phyloP scores from a whole-genome alignment of 441 rosid species.

The Manihot esculenta region DNA sequence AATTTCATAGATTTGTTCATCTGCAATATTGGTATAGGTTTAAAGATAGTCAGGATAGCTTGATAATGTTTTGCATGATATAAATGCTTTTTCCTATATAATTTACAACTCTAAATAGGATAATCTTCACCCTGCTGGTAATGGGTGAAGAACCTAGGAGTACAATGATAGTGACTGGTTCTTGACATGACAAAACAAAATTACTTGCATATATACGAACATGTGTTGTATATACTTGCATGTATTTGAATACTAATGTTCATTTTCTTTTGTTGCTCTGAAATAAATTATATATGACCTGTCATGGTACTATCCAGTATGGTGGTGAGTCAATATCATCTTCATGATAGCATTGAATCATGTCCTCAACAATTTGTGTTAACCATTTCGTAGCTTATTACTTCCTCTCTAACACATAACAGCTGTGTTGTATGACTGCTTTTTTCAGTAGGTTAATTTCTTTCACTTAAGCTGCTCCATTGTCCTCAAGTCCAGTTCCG shows the following conservation, averaged over 20 bases:
- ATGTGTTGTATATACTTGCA: background rate
- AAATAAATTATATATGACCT: background rate
- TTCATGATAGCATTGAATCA: background rate
- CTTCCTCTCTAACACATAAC: background rate
- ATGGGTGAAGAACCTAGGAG: background rate
- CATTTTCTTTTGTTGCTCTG: background rate
- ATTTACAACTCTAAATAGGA: background rate
- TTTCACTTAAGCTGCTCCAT: background rate
- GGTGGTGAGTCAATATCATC: background rate
- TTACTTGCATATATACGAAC: background rate
- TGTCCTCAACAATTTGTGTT: background rate
- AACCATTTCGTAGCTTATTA: background rate
- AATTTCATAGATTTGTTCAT: background rate
- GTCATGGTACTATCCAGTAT: background rate
- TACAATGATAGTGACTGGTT: background rate
- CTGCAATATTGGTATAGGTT: background rate
- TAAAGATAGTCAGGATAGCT: background rate
- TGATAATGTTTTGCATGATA: background rate
- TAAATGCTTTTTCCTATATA: background rate
- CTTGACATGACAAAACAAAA: constrained; percentile 2
- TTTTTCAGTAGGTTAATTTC: background rate
- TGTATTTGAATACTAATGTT: background rate
- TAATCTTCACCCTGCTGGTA: background rate
- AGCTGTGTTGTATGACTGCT: background rate
- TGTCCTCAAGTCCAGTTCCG: background rate